Conservation (phyloP, 2,329 filamentous ascomycete species). For the Diaporthe aspalathi region DNA sequence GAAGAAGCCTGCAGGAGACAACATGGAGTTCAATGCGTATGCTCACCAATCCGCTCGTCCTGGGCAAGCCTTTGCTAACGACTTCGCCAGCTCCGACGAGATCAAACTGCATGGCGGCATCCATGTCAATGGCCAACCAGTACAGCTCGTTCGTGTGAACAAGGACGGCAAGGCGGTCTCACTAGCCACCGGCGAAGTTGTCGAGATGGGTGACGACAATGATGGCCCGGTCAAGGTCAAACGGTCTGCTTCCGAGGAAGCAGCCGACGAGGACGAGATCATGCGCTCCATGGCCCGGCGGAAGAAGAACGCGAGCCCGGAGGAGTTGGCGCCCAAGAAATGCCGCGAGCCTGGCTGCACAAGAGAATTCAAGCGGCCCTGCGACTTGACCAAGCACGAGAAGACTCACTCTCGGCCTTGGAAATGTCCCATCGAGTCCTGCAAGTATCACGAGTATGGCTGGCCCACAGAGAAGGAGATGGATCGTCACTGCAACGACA, state of each 20-base stretch:
- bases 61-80: slow-evolving; percentile 44
- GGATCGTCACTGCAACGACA: slow-evolving; percentile 95
- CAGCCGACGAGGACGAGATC: slow-evolving; percentile 83
- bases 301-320: slow-evolving; percentile 90
- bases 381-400: slow-evolving; percentile 96
- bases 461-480: slow-evolving; percentile 99
- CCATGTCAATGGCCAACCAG: slow-evolving; percentile 82
- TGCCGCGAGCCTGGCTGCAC: slow-evolving; percentile 81
- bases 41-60: slow-evolving; percentile 45
- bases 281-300: slow-evolving; percentile 94
- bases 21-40: slow-evolving; percentile 70
- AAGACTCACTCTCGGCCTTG: slow-evolving; percentile 97
- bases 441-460: slow-evolving; percentile 90
- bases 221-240: slow-evolving; percentile 67
- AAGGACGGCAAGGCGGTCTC: slow-evolving; percentile 85
- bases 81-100: slow-evolving; percentile 65
- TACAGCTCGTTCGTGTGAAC: slow-evolving; percentile 84
- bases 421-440: slow-evolving; percentile 86
- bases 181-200: slow-evolving; percentile 75
- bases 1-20: slow-evolving; percentile 68
- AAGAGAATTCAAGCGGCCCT: slow-evolving; percentile 96
- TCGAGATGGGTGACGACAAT: slow-evolving; percentile 64
- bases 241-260: slow-evolving; percentile 75
- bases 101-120: slow-evolving; percentile 86
- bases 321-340: slow-evolving; percentile 83